phyloP scores from a whole-genome alignment of 805 yeast genomes.

The Suhomyces faveliae region DNA sequence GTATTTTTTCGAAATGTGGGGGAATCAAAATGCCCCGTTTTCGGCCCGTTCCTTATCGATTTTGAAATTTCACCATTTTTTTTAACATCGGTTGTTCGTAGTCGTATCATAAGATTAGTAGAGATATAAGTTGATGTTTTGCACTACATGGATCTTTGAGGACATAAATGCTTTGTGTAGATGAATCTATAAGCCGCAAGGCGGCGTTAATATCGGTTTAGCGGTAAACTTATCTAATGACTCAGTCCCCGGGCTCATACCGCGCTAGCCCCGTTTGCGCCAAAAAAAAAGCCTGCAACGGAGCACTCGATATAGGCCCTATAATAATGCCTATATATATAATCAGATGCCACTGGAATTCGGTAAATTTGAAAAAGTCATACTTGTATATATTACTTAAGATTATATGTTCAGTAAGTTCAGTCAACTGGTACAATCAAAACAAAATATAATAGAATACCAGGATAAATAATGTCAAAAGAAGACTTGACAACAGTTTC shows the following conservation, averaged over 20 bases:
- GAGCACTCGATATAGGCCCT: not conserved
- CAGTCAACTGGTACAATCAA: not conserved
- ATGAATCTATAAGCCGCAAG: too few relatives aligned
- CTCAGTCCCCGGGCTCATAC: not conserved
- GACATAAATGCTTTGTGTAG: too few relatives aligned
- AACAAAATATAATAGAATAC: not conserved
- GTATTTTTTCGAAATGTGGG: not conserved
- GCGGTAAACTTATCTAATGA: not conserved
- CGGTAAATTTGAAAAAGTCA: not conserved
- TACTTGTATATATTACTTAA: not conserved
- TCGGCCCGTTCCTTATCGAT: not conserved
- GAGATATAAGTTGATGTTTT: too few relatives aligned
- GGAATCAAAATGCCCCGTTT: not conserved
- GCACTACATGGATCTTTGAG: too few relatives aligned
- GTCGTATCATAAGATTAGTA: not conserved
- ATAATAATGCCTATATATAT: not conserved
- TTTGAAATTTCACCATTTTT: not conserved
- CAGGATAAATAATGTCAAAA: conserved; percentile 1
- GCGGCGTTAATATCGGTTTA: not conserved
- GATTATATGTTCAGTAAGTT: not conserved
- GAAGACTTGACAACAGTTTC: not conserved
- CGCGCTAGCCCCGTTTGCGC: not conserved
- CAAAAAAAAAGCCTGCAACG: not conserved
- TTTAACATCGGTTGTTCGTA: not conserved
- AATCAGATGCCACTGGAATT: not conserved